Percentiles rank a stretch among this genome's conserved stretches.
phyloP scores from a whole-genome alignment of 441 rosid species.

The Populus trichocarpa region DNA sequence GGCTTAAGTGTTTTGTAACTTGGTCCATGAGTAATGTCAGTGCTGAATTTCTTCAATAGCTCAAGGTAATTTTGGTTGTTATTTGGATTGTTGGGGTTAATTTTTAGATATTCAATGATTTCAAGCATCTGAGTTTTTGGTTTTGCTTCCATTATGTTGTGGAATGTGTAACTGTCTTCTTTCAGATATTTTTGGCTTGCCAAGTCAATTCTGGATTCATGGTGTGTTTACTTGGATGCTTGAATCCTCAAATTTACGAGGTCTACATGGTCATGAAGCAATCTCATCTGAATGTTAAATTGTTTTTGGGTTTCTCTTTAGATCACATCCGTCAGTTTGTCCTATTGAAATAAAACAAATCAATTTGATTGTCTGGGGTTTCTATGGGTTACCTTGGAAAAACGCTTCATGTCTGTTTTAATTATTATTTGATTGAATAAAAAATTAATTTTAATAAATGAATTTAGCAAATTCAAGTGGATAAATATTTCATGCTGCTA shows the following conservation, averaged over 20 bases:
- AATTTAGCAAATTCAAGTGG: too few relatives aligned
- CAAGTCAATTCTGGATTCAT: neutral
- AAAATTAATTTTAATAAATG: too few relatives aligned
- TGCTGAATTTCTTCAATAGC: conserved; percentile 11
- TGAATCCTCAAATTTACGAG: neutral
- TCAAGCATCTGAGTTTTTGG: conserved; percentile 8
- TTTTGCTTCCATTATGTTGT: neutral
- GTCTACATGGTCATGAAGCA: neutral
- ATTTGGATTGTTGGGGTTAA: conserved; percentile 9
- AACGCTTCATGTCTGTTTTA: too few relatives aligned
- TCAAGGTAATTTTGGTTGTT: conserved; percentile 22
- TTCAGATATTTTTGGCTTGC: neutral
- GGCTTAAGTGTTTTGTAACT: conserved; percentile 15
- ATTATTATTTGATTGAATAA: too few relatives aligned
- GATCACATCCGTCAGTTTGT: neutral
- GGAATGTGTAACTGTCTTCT: neutral
- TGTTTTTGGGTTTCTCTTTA: neutral
- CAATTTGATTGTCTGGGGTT: neutral
- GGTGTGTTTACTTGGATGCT: neutral
- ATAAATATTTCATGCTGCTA: too few relatives aligned
- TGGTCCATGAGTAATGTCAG: conserved; percentile 9
- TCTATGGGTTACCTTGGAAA: too few relatives aligned
- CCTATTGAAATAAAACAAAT: neutral
- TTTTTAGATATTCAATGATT: neutral
- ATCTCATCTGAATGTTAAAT: neutral